Evolutionary conservation across 257 asterid species (phyloP), one percentile per base, ranked within the genome.

Genomic region (Petunia secreta): DNA sequence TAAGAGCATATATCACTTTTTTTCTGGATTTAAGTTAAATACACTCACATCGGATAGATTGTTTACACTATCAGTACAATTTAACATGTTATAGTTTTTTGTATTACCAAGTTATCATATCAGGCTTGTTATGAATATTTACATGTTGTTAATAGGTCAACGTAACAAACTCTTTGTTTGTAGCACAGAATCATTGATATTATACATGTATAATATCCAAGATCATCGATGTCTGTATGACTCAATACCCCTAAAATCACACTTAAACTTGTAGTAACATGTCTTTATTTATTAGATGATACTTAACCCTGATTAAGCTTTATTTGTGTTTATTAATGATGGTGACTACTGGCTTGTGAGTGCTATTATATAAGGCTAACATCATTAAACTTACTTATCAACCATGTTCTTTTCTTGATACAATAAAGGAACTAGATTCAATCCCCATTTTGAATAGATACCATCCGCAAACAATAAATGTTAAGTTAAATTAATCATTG

Each of bases 1-100:
- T 90, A 84, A 81, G 76, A 46, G 1, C 50, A 39, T 6, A 4
- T 34, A 16, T 43, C 37, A 15, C 25, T 73, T 69, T 71, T 46
- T 1, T 34, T 15, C 55, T 36, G 7, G 25, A 25, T 25, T 25
- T 25, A 25, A 25, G 25, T 25, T 25, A 25, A 25, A 25, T 25
- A 25, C 25, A 25, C 25, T 25, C 25, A 0, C 25, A 25, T 25
- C 25, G 25, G 25, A 25, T 25, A 25, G 25, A 25, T 25, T 25
- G 25, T 25, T 25, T 25, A 25, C 25, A 25, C 25, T 25, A 25
- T 25, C 25, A 25, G 25, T 25, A 25, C 25, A 25, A 25, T 25
- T 25, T 25, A 25, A 25, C 25, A 25, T 25, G 25, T 25, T 25
- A 25, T 25, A 25, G 25, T 25, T 25, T 25, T 25, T 25, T 25